Conservation (phyloP, 2,329 filamentous ascomycete genomes). For the Hortaea werneckii region DNA sequence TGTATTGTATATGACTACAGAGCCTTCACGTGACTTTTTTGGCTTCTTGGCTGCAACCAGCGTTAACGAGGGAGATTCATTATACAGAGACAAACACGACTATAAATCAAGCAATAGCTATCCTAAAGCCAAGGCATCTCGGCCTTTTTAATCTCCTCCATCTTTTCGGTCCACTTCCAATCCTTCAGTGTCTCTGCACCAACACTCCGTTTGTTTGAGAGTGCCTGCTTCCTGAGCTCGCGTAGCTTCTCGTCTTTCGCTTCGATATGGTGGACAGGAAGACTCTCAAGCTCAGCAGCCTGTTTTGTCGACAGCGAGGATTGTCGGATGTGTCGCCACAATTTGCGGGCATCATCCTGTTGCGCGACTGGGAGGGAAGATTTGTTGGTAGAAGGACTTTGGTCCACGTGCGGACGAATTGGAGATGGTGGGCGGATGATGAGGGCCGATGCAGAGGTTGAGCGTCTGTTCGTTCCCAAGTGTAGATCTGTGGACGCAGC, state of each 20-base stretch:
- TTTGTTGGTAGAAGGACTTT: neutral
- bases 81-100: no score
- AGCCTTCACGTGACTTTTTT: no score
- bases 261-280: slow-evolving; percentile 16
- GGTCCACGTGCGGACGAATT: neutral
- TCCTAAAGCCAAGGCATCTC: neutral
- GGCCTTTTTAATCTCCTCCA: neutral
- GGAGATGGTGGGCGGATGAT: neutral
- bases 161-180: slow-evolving; percentile 22
- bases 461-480: neutral
- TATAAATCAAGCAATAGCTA: neutral
- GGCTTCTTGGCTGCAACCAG: no score
- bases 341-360: slow-evolving; percentile 24
- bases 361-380: neutral
- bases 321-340: slow-evolving; percentile 31
- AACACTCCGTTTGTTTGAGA: slow-evolving; percentile 31
- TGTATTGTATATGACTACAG: no score
- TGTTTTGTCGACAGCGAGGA: slow-evolving; percentile 19
- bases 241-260: slow-evolving; percentile 15
- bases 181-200: slow-evolving; percentile 31
- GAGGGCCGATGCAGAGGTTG: neutral
- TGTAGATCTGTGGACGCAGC: no score
- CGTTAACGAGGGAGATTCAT: no score
- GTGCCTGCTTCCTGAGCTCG: slow-evolving; percentile 23
- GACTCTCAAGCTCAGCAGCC: slow-evolving; percentile 13